Evolutionary conservation across 2,329 filamentous ascomycete species (phyloP), one percentile per base, ranked within the genome.

Genomic region (Colletotrichum falcatum): DNA sequence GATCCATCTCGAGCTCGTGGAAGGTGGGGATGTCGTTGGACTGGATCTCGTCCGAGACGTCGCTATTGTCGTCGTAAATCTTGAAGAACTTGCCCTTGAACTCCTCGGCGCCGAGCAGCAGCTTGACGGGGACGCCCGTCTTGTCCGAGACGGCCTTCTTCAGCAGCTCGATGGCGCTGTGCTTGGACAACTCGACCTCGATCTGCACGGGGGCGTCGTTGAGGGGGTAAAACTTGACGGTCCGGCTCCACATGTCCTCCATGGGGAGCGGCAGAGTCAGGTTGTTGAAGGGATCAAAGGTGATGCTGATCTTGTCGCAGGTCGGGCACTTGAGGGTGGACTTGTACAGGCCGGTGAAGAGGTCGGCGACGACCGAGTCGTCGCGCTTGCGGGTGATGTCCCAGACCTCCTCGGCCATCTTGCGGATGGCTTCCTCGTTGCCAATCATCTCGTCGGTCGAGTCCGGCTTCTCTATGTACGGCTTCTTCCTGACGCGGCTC

Each of bases 261-360:
- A 97, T 89, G 0, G 96, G 96, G 42, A 99, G 84, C 67, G 97
- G 96, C 30, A 99, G 84, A 0, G 96, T 98, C 70, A 99, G 83
- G 74, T 97, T 96, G 80, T 94, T 98, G 85, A 97, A 99, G 0
- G 96, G 96, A 79, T 99, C 96, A 77, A 99, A 99, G 0, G 96
- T 98, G 76, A 99, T 97, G 87, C 95, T 98, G 81, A 98, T 92
- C 83, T 98, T 99, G 75, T 92, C 88, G 79, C 96, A 99, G 9
- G 88, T 88, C 0, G 96, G 96, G 78, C 96, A 99, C 73, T 96
- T 92, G 73, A 99, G 88, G 0, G 95, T 98, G 54, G 97, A 98
- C 83, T 98, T 98, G 87, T 98, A 99, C 87, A 98, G 94, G 73
- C 96, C 96, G 28, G 94, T 97, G 80, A 99, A 99, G 14, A 99